Base-by-base conservation (phyloP, 345 rosid species). In the Bruguiera parviflora region DNA sequence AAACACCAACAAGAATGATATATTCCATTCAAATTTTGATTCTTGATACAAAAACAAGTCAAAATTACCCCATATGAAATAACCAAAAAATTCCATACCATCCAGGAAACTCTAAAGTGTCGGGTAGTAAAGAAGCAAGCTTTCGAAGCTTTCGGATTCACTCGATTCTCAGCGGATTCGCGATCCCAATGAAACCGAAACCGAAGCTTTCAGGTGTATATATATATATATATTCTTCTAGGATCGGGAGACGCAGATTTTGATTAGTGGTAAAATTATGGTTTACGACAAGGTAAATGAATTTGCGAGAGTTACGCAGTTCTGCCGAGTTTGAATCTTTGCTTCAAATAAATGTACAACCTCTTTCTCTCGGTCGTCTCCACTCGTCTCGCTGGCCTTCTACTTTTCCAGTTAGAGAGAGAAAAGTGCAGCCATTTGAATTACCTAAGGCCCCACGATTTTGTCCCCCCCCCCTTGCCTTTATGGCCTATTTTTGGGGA, bases 171-270 rank as follows among this genome's bases (percentile, higher is more conserved):
- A 11, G 47, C 4, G 16, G 11, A 39, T 39, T 39, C 47, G 16
- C 16, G 16, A 39, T 10, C 46, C 46, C 46, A 39, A 0, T 39
- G 3, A 39, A 11, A 39, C 10, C 47, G 47, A 39, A 39, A 1
- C 43, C 47, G 47, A 10, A 39, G 13, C 15, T 3, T 11, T 39
- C 16, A 39, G 47, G 6, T 35, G 11, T 15, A 39, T 32, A 32
- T 32, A 5, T 32, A 32, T 32, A 5, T 32, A 5, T 32, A 32
- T 5, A 32, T 32, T 5, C 8, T 32, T 32, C 66, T 75, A 35
- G 79, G 79, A 69, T 79, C 76, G 8, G 71, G 71, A 32, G 79
- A 69, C 39, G 37, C 33, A 27, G 29, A 37, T 63, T 63, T 39
- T 63, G 39, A 70, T 39, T 22, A 63, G 55, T 19, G 62, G 55